These are phyloP conservation scores for Geotrichum klebahnii DNA, from an alignment of 1,139 yeast genomes.

Conservation along the genomic window DNA sequence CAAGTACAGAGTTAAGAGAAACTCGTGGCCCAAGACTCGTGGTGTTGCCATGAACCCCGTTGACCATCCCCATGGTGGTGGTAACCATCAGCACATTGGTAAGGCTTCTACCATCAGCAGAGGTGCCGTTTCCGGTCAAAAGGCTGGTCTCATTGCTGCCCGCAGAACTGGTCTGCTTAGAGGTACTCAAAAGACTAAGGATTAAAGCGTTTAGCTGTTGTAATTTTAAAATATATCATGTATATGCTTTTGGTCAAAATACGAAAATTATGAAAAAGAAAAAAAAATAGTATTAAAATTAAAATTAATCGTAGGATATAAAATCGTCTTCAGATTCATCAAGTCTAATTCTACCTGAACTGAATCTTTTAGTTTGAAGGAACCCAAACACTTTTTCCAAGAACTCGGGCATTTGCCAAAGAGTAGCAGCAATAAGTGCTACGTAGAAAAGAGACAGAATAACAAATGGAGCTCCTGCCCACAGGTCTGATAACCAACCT, in stretches of 20 bases:
- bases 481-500: slow-evolving; percentile 55
- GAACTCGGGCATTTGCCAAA: slow-evolving; percentile 19
- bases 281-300: too few relatives aligned
- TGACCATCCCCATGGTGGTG: slow-evolving; percentile 99
- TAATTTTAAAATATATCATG: too few relatives aligned
- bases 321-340: not conserved
- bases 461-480: slow-evolving; percentile 59
- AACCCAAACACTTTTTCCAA: not conserved
- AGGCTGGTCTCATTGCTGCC: slow-evolving; percentile 99
- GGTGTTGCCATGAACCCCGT: slow-evolving; percentile 99
- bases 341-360: not conserved
- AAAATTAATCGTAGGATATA: not conserved
- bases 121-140: slow-evolving; percentile 99
- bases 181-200: slow-evolving; percentile 99
- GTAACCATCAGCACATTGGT: slow-evolving; percentile 99
- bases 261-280: too few relatives aligned
- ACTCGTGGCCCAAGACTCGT: slow-evolving; percentile 99
- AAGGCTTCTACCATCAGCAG: slow-evolving; percentile 99
- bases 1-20: slow-evolving; percentile 97
- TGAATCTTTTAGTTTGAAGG: not conserved
- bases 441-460: slow-evolving; percentile 49
- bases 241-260: too few relatives aligned
- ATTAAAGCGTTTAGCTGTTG: too few relatives aligned
- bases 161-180: slow-evolving; percentile 99
- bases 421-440: slow-evolving; percentile 27